A percentile compares a stretch with the other conserved stretches of the same genome.
Evolutionary conservation across 2,329 filamentous ascomycete species (phyloP).

Genomic region (Amauroascus niger): DNA sequence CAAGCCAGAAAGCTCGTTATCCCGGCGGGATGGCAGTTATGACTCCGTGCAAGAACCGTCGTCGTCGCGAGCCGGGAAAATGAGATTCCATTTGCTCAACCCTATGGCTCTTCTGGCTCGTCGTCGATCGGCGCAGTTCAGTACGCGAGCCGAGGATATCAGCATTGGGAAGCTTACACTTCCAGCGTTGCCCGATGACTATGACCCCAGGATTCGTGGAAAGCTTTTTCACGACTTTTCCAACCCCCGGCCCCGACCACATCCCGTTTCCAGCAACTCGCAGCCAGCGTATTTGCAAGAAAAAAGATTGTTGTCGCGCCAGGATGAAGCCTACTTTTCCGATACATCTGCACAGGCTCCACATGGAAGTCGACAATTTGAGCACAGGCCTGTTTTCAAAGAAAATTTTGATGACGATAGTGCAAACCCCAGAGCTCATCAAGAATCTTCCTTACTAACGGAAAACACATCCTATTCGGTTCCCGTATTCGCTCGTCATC

Average conservation of each 20-base stretch:
- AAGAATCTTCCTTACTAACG: neutral
- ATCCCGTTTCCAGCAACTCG: neutral
- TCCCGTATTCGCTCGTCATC: constrained; percentile 8
- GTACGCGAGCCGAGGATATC: constrained; percentile 42
- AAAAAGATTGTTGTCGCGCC: neutral
- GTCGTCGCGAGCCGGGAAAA: constrained; percentile 33
- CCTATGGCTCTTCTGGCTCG: constrained; percentile 52
- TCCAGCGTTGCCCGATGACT: constrained; percentile 49
- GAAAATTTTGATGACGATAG: constrained; percentile 44
- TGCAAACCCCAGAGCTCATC: neutral
- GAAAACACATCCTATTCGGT: neutral
- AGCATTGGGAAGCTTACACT: constrained; percentile 42
- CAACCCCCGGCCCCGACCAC: constrained; percentile 43
- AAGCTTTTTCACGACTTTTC: constrained; percentile 58
- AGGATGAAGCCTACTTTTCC: constrained; percentile 8
- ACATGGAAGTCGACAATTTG: constrained; percentile 27
- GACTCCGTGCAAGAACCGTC: neutral
- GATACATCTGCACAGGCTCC: constrained; percentile 13
- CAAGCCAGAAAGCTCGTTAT: constrained; percentile 16
- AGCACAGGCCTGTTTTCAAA: constrained; percentile 50
- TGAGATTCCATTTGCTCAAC: constrained; percentile 48
- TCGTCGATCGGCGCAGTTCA: constrained; percentile 46
- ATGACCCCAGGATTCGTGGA: constrained; percentile 54
- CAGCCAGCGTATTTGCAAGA: neutral
- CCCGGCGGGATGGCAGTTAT: constrained; percentile 5